Base-by-base conservation (phyloP, 345 rosid genomes). In the Firmiana major region DNA sequence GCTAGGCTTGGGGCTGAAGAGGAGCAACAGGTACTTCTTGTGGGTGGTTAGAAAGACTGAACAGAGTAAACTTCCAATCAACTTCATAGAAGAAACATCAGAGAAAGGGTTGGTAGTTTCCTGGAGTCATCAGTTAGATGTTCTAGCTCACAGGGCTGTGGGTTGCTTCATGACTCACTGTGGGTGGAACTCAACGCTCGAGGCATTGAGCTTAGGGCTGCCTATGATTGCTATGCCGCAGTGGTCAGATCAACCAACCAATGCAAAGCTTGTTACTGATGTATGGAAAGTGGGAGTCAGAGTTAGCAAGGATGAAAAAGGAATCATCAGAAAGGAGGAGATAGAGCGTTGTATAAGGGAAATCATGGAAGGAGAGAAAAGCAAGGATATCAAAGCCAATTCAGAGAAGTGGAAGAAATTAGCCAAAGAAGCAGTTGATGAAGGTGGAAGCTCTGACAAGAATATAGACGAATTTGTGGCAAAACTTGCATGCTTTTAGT, bases 171-270 rank as follows among this genome's bases (percentile, higher is more conserved):
- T 91, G 76, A 85, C 91, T 13, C 95, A 88, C 36, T 88, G 88
- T 24, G 91, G 94, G 4, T 89, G 94, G 94, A 90, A 90, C 83
- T 90, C 94, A 7, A 89, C 90, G 2, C 54, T 91, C 0, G 95
- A 91, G 79, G 90, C 90, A 4, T 7, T 91, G 76, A 85, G 88
- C 79, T 79, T 89, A 74, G 91, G 93, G 9, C 84, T 89, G 9
- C 90, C 90, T 48, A 71, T 89, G 89, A 81, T 87, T 42, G 90
- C 82, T 3, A 81, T 91, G 89, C 90, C 93, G 0, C 89, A 87
- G 43, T 88, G 89, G 90, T 63, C 84, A 0, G 95, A 89, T 74
- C 95, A 91, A 68, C 84, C 86, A 0, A 89, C 90, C 1, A 89
- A 88, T 76, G 89, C 93, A 2, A 86, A 86, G 77, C 84, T 84